These are phyloP conservation scores for Chaetomium globosum DNA, from an alignment of 2,329 filamentous ascomycete species.

Conservation along the genomic window DNA sequence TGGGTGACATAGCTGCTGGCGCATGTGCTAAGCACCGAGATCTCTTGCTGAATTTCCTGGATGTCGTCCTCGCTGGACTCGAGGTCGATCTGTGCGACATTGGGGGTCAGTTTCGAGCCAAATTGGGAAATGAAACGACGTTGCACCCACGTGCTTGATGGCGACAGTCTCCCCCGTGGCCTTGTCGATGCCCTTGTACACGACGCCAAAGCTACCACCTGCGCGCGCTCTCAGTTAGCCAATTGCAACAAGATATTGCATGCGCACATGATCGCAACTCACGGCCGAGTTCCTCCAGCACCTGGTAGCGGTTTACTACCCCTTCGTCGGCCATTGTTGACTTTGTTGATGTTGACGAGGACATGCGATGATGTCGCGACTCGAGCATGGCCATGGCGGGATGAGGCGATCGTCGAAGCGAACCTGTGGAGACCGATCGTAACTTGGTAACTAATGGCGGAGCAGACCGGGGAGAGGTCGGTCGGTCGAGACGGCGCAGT, in stretches of 20 bases:
- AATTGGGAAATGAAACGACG: neutral
- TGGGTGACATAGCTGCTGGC: slow-evolving; percentile 91
- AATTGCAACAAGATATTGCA: neutral
- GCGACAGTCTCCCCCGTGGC: slow-evolving; percentile 90
- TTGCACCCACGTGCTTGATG: slow-evolving; percentile 83
- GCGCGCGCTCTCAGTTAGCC: slow-evolving; percentile 23
- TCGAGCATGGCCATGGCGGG: neutral
- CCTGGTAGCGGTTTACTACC: slow-evolving; percentile 86
- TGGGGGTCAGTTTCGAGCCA: slow-evolving; percentile 13
- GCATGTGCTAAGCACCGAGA: slow-evolving; percentile 91
- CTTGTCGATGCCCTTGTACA: slow-evolving; percentile 95
- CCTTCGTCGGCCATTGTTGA: slow-evolving; percentile 59
- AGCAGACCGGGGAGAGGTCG: neutral
- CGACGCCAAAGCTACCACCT: slow-evolving; percentile 95
- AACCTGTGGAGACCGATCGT: slow-evolving; percentile 21
- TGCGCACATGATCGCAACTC: slow-evolving; percentile 47
- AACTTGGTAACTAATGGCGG: neutral
- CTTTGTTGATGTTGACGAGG: slow-evolving; percentile 16
- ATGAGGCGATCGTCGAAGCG: slow-evolving; percentile 10
- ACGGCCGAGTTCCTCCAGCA: slow-evolving; percentile 96
- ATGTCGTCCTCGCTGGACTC: slow-evolving; percentile 99
- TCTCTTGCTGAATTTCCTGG: slow-evolving; percentile 96
- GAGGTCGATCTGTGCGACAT: slow-evolving; percentile 79
- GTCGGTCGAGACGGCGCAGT: neutral
- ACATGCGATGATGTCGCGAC: neutral